A percentile compares a stretch with the other conserved stretches of the same genome.
phyloP scores from a whole-genome alignment of 148 eudicot species.

The Fagopyrum homotropicum region DNA sequence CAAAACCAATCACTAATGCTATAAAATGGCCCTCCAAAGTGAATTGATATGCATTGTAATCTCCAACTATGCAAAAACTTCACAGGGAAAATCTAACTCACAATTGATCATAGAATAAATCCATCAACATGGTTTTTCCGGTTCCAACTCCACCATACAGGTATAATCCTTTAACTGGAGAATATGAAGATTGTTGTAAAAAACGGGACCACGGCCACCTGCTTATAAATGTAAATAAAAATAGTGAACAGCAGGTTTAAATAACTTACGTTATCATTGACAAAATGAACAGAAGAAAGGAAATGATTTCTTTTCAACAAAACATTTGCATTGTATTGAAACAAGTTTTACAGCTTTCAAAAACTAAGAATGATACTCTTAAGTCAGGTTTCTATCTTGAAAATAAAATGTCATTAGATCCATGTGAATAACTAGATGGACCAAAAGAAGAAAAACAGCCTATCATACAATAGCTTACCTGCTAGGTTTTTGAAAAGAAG shows the following conservation, averaged over 20 bases:
- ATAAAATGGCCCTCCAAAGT: not conserved
- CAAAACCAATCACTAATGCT: not conserved
- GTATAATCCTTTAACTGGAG: constrained; percentile 85
- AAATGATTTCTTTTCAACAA: not conserved
- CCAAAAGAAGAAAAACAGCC: not conserved
- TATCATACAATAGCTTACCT: constrained; percentile 28
- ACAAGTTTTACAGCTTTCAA: not conserved
- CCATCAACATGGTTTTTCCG: constrained; percentile 98
- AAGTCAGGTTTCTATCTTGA: not conserved
- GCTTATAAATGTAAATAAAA: constrained; percentile 38
- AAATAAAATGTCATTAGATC: not conserved
- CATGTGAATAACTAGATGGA: not conserved
- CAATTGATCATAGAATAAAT: constrained; percentile 72
- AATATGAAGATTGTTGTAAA: constrained; percentile 53
- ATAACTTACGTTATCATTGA: not conserved
- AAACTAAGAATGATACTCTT: not conserved
- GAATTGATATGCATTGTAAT: not conserved
- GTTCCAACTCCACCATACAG: constrained; percentile 95
- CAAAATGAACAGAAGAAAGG: not conserved
- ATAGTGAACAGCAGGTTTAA: not conserved
- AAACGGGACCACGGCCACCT: constrained; percentile 87
- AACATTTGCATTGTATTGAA: not conserved
- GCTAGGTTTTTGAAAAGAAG: constrained; percentile 52
- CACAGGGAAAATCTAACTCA: constrained; percentile 26
- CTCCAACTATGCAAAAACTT: not conserved